Conservation (phyloP, 495 filamentous ascomycete species). For the Bombardia bombarda region DNA sequence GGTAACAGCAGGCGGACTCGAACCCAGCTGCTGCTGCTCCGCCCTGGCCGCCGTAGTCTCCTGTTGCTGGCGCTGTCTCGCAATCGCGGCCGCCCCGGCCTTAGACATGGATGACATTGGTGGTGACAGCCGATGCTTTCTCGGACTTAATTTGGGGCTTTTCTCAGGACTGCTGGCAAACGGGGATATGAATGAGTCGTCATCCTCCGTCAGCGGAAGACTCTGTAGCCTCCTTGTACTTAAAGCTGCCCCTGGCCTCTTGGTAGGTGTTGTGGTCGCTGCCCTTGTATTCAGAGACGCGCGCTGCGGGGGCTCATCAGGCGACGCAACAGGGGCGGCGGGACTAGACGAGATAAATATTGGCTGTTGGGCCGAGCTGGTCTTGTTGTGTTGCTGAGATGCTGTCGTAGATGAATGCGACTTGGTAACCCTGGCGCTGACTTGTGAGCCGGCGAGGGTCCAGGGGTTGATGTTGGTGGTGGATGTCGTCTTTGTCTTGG, state of each 20-base stretch:
- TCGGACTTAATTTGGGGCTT: too few relatives aligned
- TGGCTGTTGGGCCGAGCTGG: constrained; percentile 13
- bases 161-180: too few relatives aligned
- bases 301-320: constrained; percentile 5
- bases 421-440: constrained; percentile 23
- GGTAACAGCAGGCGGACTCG: too few relatives aligned
- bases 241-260: too few relatives aligned
- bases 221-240: neutral
- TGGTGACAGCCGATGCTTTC: too few relatives aligned
- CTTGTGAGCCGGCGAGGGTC: constrained; percentile 35
- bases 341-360: constrained; percentile 40
- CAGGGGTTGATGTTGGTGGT: constrained; percentile 30
- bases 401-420: constrained; percentile 3
- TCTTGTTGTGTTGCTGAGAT: constrained; percentile 4
- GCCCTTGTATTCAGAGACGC: constrained; percentile 1
- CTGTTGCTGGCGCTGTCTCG: too few relatives aligned
- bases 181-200: neutral
- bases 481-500: constrained; percentile 13
- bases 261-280: constrained; percentile 4
- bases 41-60: too few relatives aligned
- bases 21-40: too few relatives aligned
- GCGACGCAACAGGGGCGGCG: constrained; percentile 16
- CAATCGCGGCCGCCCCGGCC: too few relatives aligned
- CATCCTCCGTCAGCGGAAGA: neutral
- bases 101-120: too few relatives aligned